Evolutionary conservation across 2,329 filamentous ascomycete species (phyloP), one percentile per base, ranked within the genome.

Genomic region (Diplodia seriata): DNA sequence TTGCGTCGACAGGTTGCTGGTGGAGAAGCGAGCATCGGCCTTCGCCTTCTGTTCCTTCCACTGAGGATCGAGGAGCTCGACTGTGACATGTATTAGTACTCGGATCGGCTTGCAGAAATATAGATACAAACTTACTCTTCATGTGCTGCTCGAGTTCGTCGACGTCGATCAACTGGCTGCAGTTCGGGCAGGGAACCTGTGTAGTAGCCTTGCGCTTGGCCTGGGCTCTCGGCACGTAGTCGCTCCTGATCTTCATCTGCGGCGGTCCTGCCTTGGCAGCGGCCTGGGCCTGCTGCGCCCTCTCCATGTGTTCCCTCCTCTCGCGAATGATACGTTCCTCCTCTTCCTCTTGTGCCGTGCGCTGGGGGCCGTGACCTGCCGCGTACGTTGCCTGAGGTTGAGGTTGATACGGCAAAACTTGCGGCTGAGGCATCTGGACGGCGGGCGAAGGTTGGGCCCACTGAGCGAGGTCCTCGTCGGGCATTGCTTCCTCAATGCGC

Each of bases 1-100:
- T 40, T 86, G 88, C 3, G 92, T 94, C 0, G 91, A 92, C 11
- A 97, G 81, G 74, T 97, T 97, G 11, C 93, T 96, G 0, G 91
- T 94, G 1, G 92, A 88, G 71, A 91, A 92, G 70, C 94, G 90
- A 14, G 91, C 89, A 55, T 97, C 93, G 18, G 92, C 89, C 78
- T 97, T 97, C 68, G 92, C 91, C 73, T 93, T 93, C 78, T 98
- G 94, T 77, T 97, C 94, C 78, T 97, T 97, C 94, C 94, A 98
- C 69, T 91, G 88, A 0, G 94, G 94, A 77, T 98, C 94, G 69
- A 97, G 86, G 56, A 97, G 86, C 80, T 98, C 94, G 76, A 98
- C 85, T 86, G 55, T 33, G 9, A 54, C n/a, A 72, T 20, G 3
- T 2, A 20, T 61, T 78, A 85, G 79, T 51, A 70, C 47, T 11